Percentiles rank a stretch among this genome's conserved stretches.
These are phyloP conservation scores for Seminavis robusta DNA, from an alignment of 108 stramenopile genomes.

Conservation along the genomic window DNA sequence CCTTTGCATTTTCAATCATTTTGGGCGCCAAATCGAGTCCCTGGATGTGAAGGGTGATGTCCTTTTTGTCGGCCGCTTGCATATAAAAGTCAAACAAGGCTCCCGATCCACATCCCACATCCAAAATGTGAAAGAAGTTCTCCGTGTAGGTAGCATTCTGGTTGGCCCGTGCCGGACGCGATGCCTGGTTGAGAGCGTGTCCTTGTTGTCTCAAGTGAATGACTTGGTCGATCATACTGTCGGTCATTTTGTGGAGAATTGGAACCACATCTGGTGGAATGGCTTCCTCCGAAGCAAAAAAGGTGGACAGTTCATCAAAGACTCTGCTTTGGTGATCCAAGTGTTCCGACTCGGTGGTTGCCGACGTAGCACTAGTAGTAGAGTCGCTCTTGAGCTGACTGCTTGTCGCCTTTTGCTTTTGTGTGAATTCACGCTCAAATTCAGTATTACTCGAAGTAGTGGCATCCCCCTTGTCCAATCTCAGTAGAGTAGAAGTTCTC, in stretches of 20 bases:
- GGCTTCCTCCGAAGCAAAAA: conserved; percentile 12
- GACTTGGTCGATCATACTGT: background rate
- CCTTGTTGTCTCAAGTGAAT: too few species aligned
- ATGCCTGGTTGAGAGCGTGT: background rate
- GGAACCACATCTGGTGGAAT: conserved; percentile 5
- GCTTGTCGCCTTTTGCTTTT: too few species aligned
- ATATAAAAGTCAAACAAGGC: conserved; percentile 18
- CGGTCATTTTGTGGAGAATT: background rate
- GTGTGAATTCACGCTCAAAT: too few species aligned
- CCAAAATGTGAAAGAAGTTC: conserved; percentile 20
- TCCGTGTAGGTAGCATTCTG: background rate
- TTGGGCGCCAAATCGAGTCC: conserved; percentile 25
- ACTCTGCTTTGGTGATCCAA: conserved; percentile 2
- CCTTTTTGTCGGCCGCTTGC: conserved; percentile 18
- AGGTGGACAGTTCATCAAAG: conserved; percentile 10
- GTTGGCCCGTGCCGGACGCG: background rate
- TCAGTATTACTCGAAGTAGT: too few species aligned
- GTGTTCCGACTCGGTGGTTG: too few species aligned
- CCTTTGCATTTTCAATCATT: conserved; percentile 19
- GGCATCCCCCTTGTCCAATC: too few species aligned
- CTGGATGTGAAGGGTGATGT: conserved; percentile 11
- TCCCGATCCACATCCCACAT: conserved; percentile 38
- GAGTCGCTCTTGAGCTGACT: too few species aligned
- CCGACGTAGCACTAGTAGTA: too few species aligned
- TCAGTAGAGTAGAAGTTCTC: too few species aligned